A percentile compares a stretch with the other conserved stretches of the same genome.
These are phyloP conservation scores for Dryas octopetala DNA, from an alignment of 306 rosid species.

Conservation along the genomic window DNA sequence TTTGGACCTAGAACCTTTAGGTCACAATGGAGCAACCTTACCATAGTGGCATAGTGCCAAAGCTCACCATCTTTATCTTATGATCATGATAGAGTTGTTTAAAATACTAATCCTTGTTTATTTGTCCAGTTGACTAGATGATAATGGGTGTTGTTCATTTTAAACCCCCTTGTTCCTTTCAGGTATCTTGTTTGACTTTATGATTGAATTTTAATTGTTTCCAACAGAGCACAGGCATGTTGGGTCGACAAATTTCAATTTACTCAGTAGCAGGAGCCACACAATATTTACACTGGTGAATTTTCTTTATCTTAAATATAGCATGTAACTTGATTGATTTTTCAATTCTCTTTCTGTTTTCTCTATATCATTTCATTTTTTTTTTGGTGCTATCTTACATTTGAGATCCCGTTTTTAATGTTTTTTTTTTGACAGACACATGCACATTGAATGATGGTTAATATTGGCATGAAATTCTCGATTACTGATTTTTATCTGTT, in stretches of 20 bases:
- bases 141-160: conserved; percentile 20
- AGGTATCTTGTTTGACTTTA: conserved; percentile 22
- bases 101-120: neutral
- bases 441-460: no score
- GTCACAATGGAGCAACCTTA: neutral
- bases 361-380: neutral
- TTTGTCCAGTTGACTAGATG: conserved; percentile 25
- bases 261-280: conserved; percentile 99
- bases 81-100: conserved; percentile 24
- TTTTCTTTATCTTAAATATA: conserved; percentile 25
- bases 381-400: neutral
- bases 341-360: conserved; percentile 13
- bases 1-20: neutral
- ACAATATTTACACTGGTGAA: conserved; percentile 92
- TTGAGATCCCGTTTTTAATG: no score
- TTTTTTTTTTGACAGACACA: no score
- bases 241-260: conserved; percentile 93
- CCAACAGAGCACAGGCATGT: conserved; percentile 95
- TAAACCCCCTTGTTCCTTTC: conserved; percentile 20
- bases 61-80: conserved; percentile 6
- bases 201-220: conserved; percentile 26
- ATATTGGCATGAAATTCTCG: no score
- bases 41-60: neutral
- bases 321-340: conserved; percentile 30
- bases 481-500: no score